phyloP scores from a whole-genome alignment of 306 rosid species.

The Nissolia schottii region DNA sequence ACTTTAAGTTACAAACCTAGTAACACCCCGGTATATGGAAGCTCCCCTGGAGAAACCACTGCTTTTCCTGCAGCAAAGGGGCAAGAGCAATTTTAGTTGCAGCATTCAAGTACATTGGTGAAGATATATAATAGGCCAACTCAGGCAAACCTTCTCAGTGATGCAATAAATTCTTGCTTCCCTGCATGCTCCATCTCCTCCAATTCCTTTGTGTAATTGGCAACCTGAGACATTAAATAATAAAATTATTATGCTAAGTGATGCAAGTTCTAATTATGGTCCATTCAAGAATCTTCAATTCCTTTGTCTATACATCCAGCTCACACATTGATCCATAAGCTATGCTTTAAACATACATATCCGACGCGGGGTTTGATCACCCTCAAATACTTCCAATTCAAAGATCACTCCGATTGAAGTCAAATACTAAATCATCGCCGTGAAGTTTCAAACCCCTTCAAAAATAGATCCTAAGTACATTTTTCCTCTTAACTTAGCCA shows the following conservation, averaged over 20 bases:
- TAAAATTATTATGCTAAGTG: neutral
- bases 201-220: constrained; percentile 62
- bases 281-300: neutral
- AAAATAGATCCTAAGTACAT: neutral
- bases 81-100: neutral
- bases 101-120: neutral
- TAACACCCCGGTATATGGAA: constrained; percentile 82
- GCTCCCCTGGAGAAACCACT: constrained; percentile 94
- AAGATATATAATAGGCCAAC: neutral
- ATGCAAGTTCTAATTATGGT: neutral
- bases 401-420: neutral
- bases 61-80: constrained; percentile 55
- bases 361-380: neutral
- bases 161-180: constrained; percentile 86
- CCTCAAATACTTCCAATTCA: neutral
- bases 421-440: neutral
- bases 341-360: neutral
- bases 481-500: neutral
- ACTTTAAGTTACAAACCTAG: constrained; percentile 47
- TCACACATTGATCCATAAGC: neutral
- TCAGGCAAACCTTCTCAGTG: constrained; percentile 62
- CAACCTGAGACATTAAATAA: constrained; percentile 38
- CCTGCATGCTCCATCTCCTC: constrained; percentile 78
- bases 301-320: neutral
- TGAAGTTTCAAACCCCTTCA: neutral